Percentiles rank a stretch among this genome's conserved stretches.
Evolutionary conservation across 208 protist species (phyloP).

Genomic region (Porcisia deanei): DNA sequence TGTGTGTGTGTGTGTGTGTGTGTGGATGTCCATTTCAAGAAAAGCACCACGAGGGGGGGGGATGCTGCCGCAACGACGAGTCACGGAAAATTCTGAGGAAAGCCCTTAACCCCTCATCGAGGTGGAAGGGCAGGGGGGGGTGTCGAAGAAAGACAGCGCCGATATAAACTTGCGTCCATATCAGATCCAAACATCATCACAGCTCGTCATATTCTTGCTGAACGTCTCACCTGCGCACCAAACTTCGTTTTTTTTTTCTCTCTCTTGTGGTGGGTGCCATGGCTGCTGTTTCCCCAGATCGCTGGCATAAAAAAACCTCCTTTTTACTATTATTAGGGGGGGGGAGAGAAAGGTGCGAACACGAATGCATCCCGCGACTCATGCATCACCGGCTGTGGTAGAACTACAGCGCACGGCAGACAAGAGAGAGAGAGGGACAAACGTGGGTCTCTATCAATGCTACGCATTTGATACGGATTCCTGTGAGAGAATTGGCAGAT

Average conservation of each 20-base stretch:
- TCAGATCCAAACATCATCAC: neutral
- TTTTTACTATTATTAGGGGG: too few relatives aligned
- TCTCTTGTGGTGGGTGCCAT: neutral
- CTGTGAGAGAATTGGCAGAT: neutral
- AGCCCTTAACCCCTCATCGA: neutral
- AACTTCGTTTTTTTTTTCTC: neutral
- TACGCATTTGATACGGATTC: neutral
- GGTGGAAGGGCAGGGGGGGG: neutral
- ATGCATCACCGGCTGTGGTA: too few relatives aligned
- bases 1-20: neutral
- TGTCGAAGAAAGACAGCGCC: neutral
- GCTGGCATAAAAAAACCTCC: neutral
- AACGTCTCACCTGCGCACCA: constrained; percentile 2
- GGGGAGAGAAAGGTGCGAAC: neutral
- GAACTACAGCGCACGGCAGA: too few relatives aligned
- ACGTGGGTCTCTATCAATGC: too few relatives aligned
- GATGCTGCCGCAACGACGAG: neutral
- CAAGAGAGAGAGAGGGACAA: too few relatives aligned
- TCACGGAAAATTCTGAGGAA: too few relatives aligned
- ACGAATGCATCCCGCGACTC: neutral
- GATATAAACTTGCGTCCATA: neutral
- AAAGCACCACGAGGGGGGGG: too few relatives aligned
- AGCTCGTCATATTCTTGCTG: neutral
- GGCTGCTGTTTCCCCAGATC: neutral
- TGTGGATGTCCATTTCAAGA: neutral